Percentiles rank a stretch among this genome's conserved stretches.
phyloP scores from a whole-genome alignment of 495 filamentous ascomycete species.

The Penicillium flavigenum region DNA sequence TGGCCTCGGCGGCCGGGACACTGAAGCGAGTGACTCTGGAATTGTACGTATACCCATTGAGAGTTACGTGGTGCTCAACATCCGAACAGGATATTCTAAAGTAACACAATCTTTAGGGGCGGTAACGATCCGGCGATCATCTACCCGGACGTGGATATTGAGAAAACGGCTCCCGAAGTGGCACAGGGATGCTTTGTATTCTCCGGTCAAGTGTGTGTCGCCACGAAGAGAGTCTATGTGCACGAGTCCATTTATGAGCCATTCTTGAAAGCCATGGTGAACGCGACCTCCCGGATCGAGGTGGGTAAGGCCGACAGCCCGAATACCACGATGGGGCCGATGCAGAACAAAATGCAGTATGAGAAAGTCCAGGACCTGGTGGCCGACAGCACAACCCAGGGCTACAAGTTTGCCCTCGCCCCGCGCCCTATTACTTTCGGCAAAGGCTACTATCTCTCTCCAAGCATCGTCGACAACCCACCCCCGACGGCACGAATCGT shows the following conservation, averaged over 20 bases:
- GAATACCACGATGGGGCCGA: slow-evolving; percentile 16
- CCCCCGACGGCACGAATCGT: slow-evolving; percentile 46
- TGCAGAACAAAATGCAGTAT: slow-evolving; percentile 57
- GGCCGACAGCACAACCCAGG: slow-evolving; percentile 41
- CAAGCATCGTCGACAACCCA: slow-evolving; percentile 54
- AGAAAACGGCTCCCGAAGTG: slow-evolving; percentile 53
- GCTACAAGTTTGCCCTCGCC: slow-evolving; percentile 45
- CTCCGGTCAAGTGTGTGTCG: slow-evolving; percentile 58
- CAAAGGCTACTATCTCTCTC: slow-evolving; percentile 47
- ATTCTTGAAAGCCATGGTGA: slow-evolving; percentile 42
- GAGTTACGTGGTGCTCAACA: too few species aligned
- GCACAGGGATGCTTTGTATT: slow-evolving; percentile 48
- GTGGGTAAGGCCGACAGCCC: slow-evolving; percentile 18
- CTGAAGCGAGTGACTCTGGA: slow-evolving; percentile 56
- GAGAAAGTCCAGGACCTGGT: slow-evolving; percentile 47
- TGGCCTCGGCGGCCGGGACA: slow-evolving; percentile 53
- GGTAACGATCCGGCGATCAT: slow-evolving; percentile 66
- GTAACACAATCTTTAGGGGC: too few species aligned
- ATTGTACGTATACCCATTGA: slow-evolving; percentile 29
- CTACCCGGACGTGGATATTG: slow-evolving; percentile 60
- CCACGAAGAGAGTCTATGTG: slow-evolving; percentile 61
- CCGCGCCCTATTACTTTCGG: slow-evolving; percentile 26
- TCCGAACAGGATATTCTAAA: too few species aligned
- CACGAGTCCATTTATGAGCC: slow-evolving; percentile 60
- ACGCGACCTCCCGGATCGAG: too few species aligned